Evolutionary conservation across 176 grass and related monocot genomes (phyloP), one percentile per base, ranked within the genome.

Genomic region (Cocos nucifera): DNA sequence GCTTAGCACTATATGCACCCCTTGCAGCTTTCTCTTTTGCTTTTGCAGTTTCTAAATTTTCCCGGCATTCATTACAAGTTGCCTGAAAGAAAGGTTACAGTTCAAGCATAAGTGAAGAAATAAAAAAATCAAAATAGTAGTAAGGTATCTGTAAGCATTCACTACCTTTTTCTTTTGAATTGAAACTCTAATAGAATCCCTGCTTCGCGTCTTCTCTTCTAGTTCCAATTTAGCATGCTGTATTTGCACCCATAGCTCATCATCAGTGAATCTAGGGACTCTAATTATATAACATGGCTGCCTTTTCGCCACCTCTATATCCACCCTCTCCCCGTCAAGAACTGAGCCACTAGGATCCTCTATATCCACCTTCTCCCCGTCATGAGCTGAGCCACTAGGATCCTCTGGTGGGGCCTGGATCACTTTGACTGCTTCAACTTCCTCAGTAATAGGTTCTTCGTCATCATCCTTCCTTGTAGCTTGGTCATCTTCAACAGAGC

Each of bases 141-240:
- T 35, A 21, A 8, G 50, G 15, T 16, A 49, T 8, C 12, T 57
- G 54, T 15, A 53, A 67, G 51, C 17, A 12, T 49, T 70, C 35
- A 44, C 66, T 81, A 93, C 94, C 87, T 78, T 88, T 74, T 88
- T 79, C 62, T 81, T 77, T 75, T 89, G 85, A 58, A 76, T 79
- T 22, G 64, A 54, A 51, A 70, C 20, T 74, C 82, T 83, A 61
- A 93, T 68, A 51, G 79, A 79, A 63, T 98, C 94, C 73, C 94
- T 83, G 50, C 71, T 54, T 52, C 73, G 84, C 4, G 94, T 93
- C 49, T 85, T 54, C 49, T 85, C 56, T 71, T 93, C 88, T 61
- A 98, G 35, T 58, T 69, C 62, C 53, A 21, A 24, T 64, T 89
- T 79, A 0, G 88, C 94, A 35, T 71, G 58, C 30, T 98, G 88